Conservation (phyloP, 108 stramenopile genomes). For the Skeletonema menzelii region DNA sequence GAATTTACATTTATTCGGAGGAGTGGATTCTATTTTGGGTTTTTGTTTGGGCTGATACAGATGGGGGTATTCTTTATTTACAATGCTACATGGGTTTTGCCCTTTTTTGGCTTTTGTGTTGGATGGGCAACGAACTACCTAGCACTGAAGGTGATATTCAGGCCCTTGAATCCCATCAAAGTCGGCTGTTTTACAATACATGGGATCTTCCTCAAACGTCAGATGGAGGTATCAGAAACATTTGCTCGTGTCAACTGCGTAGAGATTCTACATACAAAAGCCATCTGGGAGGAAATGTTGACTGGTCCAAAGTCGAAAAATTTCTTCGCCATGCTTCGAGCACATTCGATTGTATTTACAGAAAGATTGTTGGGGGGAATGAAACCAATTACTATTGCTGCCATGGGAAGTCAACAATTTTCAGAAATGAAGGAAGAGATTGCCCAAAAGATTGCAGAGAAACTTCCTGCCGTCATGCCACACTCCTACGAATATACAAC, state of each 20-base stretch:
- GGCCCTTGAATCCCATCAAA: constrained; percentile 78
- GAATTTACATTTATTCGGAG: constrained; percentile 68
- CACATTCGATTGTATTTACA: constrained; percentile 82
- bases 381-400: constrained; percentile 80
- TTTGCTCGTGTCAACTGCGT: constrained; percentile 73
- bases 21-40: constrained; percentile 87
- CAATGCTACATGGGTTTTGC: constrained; percentile 84
- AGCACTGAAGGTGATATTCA: constrained; percentile 85
- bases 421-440: constrained; percentile 89
- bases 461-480: constrained; percentile 76
- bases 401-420: constrained; percentile 81
- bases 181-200: constrained; percentile 67
- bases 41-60: constrained; percentile 84
- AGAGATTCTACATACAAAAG: constrained; percentile 65
- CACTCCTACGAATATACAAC: constrained; percentile 88
- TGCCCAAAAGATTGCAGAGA: constrained; percentile 75
- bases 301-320: constrained; percentile 73
- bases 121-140: constrained; percentile 89
- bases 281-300: constrained; percentile 68
- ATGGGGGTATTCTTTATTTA: constrained; percentile 78
- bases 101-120: constrained; percentile 80
- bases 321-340: constrained; percentile 84
- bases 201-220: constrained; percentile 88
- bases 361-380: constrained; percentile 78
- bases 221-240: constrained; percentile 83